phyloP scores from a whole-genome alignment of 768 basidiomycete genomes.

The Termitomyces sp. region DNA sequence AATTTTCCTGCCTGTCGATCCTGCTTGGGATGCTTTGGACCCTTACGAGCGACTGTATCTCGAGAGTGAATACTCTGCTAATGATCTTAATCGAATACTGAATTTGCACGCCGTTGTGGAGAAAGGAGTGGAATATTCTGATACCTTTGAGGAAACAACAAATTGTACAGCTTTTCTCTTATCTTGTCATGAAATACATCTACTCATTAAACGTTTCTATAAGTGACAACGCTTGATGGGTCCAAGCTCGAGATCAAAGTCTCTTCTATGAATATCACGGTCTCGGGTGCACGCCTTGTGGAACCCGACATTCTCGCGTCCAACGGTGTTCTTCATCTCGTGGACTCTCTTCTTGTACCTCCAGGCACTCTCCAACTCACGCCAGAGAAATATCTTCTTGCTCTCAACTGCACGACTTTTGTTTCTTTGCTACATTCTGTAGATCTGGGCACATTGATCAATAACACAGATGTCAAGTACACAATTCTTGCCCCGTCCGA shows the following conservation, averaged over 20 bases:
- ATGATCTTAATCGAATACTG: constrained; percentile 74
- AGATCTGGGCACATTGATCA: constrained; percentile 63
- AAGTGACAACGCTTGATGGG: constrained; percentile 71
- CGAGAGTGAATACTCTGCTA: constrained; percentile 79
- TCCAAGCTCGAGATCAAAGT: constrained; percentile 54
- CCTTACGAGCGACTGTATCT: constrained; percentile 80
- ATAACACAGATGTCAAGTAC: constrained; percentile 59
- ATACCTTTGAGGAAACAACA: constrained; percentile 45
- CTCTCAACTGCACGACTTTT: constrained; percentile 87
- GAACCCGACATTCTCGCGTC: constrained; percentile 87
- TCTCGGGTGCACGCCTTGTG: constrained; percentile 56
- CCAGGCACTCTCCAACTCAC: constrained; percentile 72
- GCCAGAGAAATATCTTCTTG: constrained; percentile 91
- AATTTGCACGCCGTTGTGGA: constrained; percentile 69
- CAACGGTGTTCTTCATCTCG: constrained; percentile 91
- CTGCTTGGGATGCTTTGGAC: constrained; percentile 77
- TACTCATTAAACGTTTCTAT: constrained; percentile 2
- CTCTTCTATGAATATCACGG: constrained; percentile 44
- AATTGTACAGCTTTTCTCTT: constrained; percentile 39
- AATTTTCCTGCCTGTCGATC: constrained; percentile 81
- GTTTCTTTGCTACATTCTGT: constrained; percentile 85
- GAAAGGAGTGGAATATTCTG: constrained; percentile 59
- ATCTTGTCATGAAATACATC: not conserved
- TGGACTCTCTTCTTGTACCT: constrained; percentile 79
- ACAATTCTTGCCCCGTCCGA: constrained; percentile 93